These are phyloP conservation scores for Penicillium lividum DNA, from an alignment of 495 filamentous ascomycete genomes.

Conservation along the genomic window DNA sequence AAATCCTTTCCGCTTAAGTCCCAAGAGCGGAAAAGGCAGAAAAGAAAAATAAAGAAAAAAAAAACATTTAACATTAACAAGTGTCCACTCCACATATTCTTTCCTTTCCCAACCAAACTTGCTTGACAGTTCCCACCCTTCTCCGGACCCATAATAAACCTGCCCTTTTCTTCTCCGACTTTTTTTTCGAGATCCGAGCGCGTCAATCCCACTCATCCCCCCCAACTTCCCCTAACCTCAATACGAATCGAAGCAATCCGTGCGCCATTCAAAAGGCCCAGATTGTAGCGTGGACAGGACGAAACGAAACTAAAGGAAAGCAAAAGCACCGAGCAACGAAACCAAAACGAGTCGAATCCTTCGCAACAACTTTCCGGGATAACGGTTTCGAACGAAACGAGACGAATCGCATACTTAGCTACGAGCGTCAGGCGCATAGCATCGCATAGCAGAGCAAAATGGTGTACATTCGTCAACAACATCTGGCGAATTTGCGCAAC, in stretches of 20 bases:
- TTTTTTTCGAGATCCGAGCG: slow-evolving; percentile 2
- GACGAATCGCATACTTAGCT: not conserved
- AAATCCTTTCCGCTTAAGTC: no score
- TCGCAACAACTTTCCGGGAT: no score
- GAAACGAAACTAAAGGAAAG: not conserved
- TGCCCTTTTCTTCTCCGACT: slow-evolving; percentile 13
- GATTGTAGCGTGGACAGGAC: not conserved
- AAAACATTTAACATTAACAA: not conserved
- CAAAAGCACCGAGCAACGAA: no score
- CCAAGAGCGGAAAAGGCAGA: no score
- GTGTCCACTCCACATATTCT: not conserved
- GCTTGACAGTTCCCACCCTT: slow-evolving; percentile 9
- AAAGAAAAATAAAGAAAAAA: not conserved
- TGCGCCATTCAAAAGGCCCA: not conserved
- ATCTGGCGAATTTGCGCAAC: slow-evolving; percentile 79
- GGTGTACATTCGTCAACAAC: slow-evolving; percentile 90
- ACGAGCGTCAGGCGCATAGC: not conserved
- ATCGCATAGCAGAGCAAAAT: slow-evolving; percentile 31
- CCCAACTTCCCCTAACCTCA: not conserved
- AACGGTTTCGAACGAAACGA: not conserved
- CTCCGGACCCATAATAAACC: slow-evolving; percentile 7
- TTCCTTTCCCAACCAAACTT: slow-evolving; percentile 1
- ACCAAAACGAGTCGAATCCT: no score
- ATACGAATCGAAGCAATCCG: not conserved
- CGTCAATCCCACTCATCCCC: not conserved